These are phyloP conservation scores for Casaregolazyma suthepensis DNA, from an alignment of 1,139 yeast species.

Conservation along the genomic window DNA sequence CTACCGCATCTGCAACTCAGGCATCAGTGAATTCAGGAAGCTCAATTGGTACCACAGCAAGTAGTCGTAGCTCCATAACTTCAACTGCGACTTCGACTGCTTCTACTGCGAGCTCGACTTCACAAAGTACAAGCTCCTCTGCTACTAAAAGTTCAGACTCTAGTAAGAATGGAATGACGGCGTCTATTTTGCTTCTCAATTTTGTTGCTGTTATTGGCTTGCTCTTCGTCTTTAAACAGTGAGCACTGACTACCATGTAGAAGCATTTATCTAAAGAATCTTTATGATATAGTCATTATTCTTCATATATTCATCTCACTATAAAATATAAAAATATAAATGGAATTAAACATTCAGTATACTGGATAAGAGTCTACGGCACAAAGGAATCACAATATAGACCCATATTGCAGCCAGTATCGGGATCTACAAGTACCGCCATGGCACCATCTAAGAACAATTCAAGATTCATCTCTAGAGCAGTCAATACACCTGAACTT, in stretches of 20 bases:
- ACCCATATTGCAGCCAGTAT: no score
- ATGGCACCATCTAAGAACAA: no score
- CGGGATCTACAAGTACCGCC: no score
- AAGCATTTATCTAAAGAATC: no score
- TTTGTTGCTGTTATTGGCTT: neutral
- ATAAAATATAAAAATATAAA: no score
- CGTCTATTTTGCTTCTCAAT: neutral
- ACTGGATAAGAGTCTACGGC: neutral
- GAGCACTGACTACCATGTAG: neutral
- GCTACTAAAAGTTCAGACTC: slow-evolving; percentile 9
- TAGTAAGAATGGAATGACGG: neutral
- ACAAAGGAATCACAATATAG: no score
- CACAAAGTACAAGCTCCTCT: slow-evolving; percentile 2
- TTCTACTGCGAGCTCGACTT: slow-evolving; percentile 5
- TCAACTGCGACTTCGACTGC: slow-evolving; percentile 2
- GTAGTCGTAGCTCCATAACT: slow-evolving; percentile 7
- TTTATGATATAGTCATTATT: no score
- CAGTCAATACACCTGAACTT: neutral
- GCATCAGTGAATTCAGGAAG: slow-evolving; percentile 3
- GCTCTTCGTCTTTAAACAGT: neutral
- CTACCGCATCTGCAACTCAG: neutral
- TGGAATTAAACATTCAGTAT: neutral
- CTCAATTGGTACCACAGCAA: slow-evolving; percentile 8
- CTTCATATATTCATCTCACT: no score
- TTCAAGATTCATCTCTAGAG: neutral